These are phyloP conservation scores for Gypsophila paniculata DNA, from an alignment of 179 eudicot species.

Conservation along the genomic window DNA sequence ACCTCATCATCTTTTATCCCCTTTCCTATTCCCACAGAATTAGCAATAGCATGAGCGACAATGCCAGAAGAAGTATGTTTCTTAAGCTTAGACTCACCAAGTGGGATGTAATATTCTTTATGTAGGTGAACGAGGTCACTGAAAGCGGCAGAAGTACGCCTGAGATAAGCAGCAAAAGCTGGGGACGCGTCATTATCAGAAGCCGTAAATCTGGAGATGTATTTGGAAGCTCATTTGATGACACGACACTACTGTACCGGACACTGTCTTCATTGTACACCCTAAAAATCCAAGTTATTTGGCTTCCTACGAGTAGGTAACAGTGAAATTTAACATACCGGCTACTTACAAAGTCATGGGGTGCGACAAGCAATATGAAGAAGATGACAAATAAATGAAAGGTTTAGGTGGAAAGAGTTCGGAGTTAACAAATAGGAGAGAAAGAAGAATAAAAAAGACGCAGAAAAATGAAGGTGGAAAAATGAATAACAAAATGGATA, in stretches of 20 bases:
- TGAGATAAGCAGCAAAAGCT: conserved; percentile 43
- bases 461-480: too few relatives aligned
- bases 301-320: conserved; percentile 1
- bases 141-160: conserved; percentile 48
- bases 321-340: not conserved
- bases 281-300: not conserved
- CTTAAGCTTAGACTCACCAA: conserved; percentile 2
- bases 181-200: conserved; percentile 50
- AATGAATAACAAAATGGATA: too few relatives aligned
- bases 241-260: conserved; percentile 42
- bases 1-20: not conserved
- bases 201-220: conserved; percentile 37
- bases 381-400: too few relatives aligned
- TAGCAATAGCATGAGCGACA: conserved; percentile 8
- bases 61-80: not conserved
- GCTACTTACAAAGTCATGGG: too few relatives aligned
- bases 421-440: too few relatives aligned
- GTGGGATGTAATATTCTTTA: conserved; percentile 28
- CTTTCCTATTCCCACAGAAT: conserved; percentile 7
- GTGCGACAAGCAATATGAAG: too few relatives aligned
- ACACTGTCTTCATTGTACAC: conserved; percentile 44
- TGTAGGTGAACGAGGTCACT: conserved; percentile 43
- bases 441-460: too few relatives aligned
- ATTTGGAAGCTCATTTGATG: conserved; percentile 44
- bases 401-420: too few relatives aligned